These are phyloP conservation scores for Scenedesmus sp. DNA, from an alignment of 163 green algal species.

Conservation along the genomic window DNA sequence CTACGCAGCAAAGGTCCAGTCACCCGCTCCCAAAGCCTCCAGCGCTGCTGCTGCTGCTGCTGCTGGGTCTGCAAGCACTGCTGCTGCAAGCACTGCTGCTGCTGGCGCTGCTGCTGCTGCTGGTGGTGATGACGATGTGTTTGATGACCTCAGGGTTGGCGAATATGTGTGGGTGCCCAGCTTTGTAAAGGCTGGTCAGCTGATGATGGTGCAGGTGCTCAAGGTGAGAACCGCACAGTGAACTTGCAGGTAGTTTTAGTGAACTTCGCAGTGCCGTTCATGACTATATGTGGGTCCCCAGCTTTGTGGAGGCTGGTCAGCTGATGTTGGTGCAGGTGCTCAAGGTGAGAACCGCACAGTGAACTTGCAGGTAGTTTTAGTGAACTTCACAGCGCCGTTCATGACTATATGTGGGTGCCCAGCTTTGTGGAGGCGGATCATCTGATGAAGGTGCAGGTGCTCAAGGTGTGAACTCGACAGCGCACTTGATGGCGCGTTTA, in stretches of 20 bases:
- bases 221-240: constrained; percentile 4
- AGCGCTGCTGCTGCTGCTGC: neutral
- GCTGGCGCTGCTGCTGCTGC: neutral
- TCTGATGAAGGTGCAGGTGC: neutral
- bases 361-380: too few species aligned
- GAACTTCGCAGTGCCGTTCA: neutral
- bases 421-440: neutral
- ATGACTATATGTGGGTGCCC: constrained; percentile 33
- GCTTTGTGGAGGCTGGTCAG: neutral
- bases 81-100: neutral
- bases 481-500: too few species aligned
- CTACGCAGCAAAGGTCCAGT: constrained; percentile 4
- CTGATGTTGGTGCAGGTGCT: constrained; percentile 20
- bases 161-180: constrained; percentile 36
- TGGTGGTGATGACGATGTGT: neutral
- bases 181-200: neutral
- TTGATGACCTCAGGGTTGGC: neutral
- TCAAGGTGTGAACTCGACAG: constrained; percentile 16
- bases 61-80: neutral
- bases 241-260: neutral
- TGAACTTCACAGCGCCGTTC: too few species aligned
- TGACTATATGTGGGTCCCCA: constrained; percentile 30
- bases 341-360: constrained; percentile 5
- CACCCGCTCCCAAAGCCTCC: neutral
- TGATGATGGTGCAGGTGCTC: constrained; percentile 26